phyloP scores from a whole-genome alignment of 768 basidiomycete genomes.

The Pholiota conissans region DNA sequence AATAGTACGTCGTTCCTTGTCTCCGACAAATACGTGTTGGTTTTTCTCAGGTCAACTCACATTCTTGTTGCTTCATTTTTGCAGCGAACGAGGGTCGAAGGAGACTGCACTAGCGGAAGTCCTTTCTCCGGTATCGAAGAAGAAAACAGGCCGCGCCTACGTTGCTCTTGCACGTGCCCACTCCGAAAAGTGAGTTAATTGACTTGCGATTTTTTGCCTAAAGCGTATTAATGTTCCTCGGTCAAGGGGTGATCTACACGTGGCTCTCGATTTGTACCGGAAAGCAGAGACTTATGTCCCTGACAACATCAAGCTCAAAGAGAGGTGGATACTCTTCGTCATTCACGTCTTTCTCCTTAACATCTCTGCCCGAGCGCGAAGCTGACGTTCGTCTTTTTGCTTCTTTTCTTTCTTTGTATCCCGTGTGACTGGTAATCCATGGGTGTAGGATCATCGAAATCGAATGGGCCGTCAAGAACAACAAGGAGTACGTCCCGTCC shows the following conservation, averaged over 20 bases:
- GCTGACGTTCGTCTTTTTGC: constrained; percentile 41
- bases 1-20: constrained; percentile 52
- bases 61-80: neutral
- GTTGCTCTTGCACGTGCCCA: constrained; percentile 81
- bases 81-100: constrained; percentile 61
- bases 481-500: constrained; percentile 57
- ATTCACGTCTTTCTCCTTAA: constrained; percentile 63
- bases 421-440: constrained; percentile 29
- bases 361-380: constrained; percentile 35
- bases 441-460: constrained; percentile 75
- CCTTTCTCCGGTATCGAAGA: constrained; percentile 71
- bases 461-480: constrained; percentile 73
- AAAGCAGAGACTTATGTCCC: constrained; percentile 83
- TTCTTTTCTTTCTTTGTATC: constrained; percentile 28
- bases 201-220: neutral
- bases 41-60: neutral
- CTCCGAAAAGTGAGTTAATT: constrained; percentile 67
- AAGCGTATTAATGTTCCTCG: constrained; percentile 4
- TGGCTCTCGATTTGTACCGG: constrained; percentile 79
- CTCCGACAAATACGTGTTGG: constrained; percentile 2
- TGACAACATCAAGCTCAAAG: constrained; percentile 82
- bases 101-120: constrained; percentile 61
- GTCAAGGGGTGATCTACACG: constrained; percentile 73
- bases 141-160: constrained; percentile 82
- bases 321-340: constrained; percentile 82